Percentiles rank a stretch among this genome's conserved stretches.
Conservation (phyloP, 2,329 filamentous ascomycete genomes). For the Talaromyces atroroseus region DNA sequence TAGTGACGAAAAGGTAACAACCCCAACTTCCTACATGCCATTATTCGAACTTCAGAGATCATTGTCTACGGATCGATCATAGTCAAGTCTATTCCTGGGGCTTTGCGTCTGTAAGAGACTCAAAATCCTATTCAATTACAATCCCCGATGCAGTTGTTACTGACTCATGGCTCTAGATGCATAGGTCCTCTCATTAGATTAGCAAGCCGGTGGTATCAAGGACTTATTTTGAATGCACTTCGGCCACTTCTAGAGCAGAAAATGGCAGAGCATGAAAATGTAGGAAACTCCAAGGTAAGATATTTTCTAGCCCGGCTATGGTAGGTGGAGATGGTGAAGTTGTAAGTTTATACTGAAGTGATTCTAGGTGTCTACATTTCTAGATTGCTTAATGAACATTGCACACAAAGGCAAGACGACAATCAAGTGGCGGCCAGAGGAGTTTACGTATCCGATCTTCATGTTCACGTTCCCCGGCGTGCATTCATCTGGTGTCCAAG, state of each 20-base stretch:
- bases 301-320: too few species aligned
- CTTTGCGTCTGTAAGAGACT: neutral
- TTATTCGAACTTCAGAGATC: neutral
- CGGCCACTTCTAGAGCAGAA: neutral
- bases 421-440: neutral
- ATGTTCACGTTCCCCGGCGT: neutral
- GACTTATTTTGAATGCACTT: neutral
- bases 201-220: neutral
- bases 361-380: too few species aligned
- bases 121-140: neutral
- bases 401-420: too few species aligned
- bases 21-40: neutral
- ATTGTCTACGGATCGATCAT: neutral
- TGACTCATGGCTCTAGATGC: neutral
- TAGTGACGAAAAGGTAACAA: neutral
- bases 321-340: too few species aligned
- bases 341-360: too few species aligned
- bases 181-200: neutral
- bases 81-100: neutral
- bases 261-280: too few species aligned
- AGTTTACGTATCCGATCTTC: neutral
- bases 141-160: neutral
- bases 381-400: too few species aligned
- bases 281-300: too few species aligned
- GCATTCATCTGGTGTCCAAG: neutral